These are phyloP conservation scores for Dothideomycetes sp. DNA, from an alignment of 2,329 filamentous ascomycete genomes.

Conservation along the genomic window DNA sequence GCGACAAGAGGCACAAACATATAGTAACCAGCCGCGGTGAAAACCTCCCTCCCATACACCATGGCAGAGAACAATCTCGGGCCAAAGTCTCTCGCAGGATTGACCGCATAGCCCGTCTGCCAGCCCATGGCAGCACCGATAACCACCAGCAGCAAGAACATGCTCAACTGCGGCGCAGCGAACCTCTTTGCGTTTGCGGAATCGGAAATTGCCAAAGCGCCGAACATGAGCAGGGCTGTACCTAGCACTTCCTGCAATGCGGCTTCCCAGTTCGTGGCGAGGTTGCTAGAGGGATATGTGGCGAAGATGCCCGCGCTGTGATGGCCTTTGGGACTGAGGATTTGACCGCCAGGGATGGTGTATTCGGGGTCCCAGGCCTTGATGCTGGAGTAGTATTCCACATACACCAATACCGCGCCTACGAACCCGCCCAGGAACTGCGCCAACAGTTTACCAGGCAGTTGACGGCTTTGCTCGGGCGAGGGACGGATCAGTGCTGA, in stretches of 20 bases:
- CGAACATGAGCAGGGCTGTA: background rate
- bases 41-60: conserved; percentile 8
- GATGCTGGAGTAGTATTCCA: conserved; percentile 2
- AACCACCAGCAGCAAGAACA: conserved; percentile 3
- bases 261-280: conserved; percentile 5
- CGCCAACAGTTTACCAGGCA: conserved; percentile 1
- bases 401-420: conserved; percentile 3
- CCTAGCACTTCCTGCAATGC: conserved; percentile 3
- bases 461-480: background rate
- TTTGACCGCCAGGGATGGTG: conserved; percentile 3
- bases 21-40: conserved; percentile 4
- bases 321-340: conserved; percentile 3
- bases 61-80: conserved; percentile 5
- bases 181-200: background rate
- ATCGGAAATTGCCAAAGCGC: conserved; percentile 1
- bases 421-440: conserved; percentile 4
- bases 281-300: conserved; percentile 2
- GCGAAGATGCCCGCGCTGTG: conserved; percentile 7
- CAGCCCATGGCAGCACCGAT: conserved; percentile 7
- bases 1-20: conserved; percentile 3
- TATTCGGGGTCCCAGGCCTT: conserved; percentile 7
- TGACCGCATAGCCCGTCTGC: conserved; percentile 9
- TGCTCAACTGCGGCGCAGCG: background rate
- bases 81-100: conserved; percentile 5
- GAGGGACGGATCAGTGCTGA: conserved; percentile 5